Percentiles rank a stretch among this genome's conserved stretches.
Conservation (phyloP, 305 asterid genomes). For the Solanum hybrid region DNA sequence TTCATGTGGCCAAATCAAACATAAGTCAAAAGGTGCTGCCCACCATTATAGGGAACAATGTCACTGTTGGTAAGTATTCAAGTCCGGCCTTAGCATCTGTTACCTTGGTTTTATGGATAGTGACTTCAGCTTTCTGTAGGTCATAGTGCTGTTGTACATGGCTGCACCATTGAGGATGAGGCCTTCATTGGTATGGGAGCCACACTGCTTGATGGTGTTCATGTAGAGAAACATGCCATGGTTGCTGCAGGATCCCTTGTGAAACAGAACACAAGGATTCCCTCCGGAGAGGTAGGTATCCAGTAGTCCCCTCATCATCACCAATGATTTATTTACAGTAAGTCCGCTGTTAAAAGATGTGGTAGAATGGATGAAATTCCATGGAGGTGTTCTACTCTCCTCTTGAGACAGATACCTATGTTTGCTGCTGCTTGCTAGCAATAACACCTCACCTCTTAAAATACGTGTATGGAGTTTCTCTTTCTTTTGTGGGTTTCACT, state of each 20-base stretch:
- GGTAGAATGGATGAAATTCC: neutral
- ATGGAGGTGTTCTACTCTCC: neutral
- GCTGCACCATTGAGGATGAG: conserved; percentile 79
- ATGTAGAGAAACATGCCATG: conserved; percentile 81
- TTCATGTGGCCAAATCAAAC: conserved; percentile 86
- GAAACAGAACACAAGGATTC: conserved; percentile 72
- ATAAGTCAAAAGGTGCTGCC: conserved; percentile 68
- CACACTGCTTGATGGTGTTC: conserved; percentile 82
- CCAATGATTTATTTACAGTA: neutral
- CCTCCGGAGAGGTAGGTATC: conserved; percentile 67
- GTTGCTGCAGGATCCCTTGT: conserved; percentile 94
- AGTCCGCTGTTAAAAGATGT: neutral
- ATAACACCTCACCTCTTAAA: neutral
- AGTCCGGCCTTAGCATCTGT: neutral
- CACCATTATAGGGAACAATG: conserved; percentile 77
- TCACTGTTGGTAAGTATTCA: conserved; percentile 59
- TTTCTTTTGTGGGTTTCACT: neutral
- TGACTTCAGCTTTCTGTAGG: conserved; percentile 35
- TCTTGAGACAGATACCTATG: neutral
- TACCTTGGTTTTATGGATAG: neutral
- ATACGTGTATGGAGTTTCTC: neutral
- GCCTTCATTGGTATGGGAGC: conserved; percentile 95
- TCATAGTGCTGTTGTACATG: conserved; percentile 86
- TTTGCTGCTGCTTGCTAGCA: neutral
- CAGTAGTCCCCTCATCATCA: neutral